A percentile compares a stretch with the other conserved stretches of the same genome.
Conservation (phyloP, 768 basidiomycete genomes). For the Collybia sordida region DNA sequence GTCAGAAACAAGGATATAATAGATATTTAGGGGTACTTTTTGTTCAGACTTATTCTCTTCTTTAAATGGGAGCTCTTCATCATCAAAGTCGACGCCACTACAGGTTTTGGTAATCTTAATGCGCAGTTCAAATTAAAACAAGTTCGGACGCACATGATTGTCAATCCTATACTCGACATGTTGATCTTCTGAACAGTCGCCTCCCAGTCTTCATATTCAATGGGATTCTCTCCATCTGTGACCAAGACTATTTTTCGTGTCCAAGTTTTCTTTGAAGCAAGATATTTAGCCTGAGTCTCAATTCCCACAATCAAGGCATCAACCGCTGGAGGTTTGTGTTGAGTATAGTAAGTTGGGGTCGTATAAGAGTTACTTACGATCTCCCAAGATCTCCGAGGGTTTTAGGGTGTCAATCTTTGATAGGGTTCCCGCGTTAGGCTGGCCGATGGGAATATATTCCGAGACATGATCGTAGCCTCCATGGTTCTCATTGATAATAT, state of each 20-base stretch:
- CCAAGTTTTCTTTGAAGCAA: constrained; percentile 77
- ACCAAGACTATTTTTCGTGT: constrained; percentile 80
- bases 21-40: constrained; percentile 54
- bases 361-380: constrained; percentile 49
- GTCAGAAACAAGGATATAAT: neutral
- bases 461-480: constrained; percentile 75
- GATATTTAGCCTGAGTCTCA: constrained; percentile 70
- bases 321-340: constrained; percentile 50
- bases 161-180: constrained; percentile 52
- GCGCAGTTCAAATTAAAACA: neutral
- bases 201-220: constrained; percentile 78
- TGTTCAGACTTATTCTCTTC: constrained; percentile 69
- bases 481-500: constrained; percentile 56
- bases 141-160: constrained; percentile 61
- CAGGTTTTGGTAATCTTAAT: constrained; percentile 6
- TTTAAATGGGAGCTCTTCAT: constrained; percentile 58
- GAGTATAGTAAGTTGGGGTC: neutral
- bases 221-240: constrained; percentile 81
- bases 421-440: constrained; percentile 66
- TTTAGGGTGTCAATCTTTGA: constrained; percentile 60
- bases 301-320: constrained; percentile 87
- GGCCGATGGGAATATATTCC: constrained; percentile 67
- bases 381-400: constrained; percentile 58
- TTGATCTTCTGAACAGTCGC: constrained; percentile 66
- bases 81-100: constrained; percentile 90